Base-by-base conservation (phyloP, 768 basidiomycete species). In the Exidia glandulosa region DNA sequence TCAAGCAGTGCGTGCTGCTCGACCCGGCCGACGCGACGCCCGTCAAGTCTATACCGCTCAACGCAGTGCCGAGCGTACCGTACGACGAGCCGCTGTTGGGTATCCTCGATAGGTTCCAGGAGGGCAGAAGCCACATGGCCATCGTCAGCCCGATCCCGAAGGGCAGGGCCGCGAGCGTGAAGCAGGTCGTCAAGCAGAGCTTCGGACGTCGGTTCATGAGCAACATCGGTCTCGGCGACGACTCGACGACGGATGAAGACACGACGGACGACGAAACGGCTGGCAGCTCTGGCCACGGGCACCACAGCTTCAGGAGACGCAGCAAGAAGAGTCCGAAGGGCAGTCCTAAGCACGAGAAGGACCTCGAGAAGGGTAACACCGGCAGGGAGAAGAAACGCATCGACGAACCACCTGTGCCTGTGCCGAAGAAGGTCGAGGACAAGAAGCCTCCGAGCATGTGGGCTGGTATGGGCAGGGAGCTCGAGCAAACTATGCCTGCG, bases 41-140 rank as follows among this genome's bases (percentile, higher is more conserved):
- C 1, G 75, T 95, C 30, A 83, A 88, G 65, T 85, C 84, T 62
- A 83, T 95, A 48, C 90, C 89, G 0, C 75, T 95, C 52, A 92
- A 93, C 72, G 89, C 86, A 66, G 88, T 94, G 5, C 88, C 86
- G 0, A 88, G 87, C 58, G 88, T 94, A 2, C 88, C 91, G 2
- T 86, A 85, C 48, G 91, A 94, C 65, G 89, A 92, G 70, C 81
- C 91, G 27, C 76, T 95, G 1, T 79, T 94, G 14, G 84, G 87
- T 29, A 89, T 93, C 62, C 77, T 94, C 32, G 91, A 94, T 70
- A 86, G 79, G 62, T 94, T 94, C 70, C 91, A 94, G 70, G 90
- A 92, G 67, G 92, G 90, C 3, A 79, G 90, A 32, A 90, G 87
- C 45, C 92, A 95, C 69, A 94, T 95, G 82, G 92, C 92, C 25